phyloP scores from a whole-genome alignment of 2,329 filamentous ascomycete species.

The Stachybotrys chartarum region DNA sequence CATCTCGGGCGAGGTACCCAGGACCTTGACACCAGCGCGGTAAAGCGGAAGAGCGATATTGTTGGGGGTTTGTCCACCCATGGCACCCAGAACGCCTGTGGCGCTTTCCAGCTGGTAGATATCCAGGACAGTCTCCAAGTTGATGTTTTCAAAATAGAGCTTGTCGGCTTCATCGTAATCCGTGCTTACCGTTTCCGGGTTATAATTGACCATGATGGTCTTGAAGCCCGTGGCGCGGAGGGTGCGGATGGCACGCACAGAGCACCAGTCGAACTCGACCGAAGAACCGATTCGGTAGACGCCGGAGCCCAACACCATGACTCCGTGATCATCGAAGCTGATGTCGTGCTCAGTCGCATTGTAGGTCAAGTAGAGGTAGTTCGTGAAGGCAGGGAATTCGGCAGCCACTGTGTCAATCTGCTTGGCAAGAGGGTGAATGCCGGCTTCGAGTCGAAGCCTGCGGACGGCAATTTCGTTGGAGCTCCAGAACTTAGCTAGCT shows the following conservation, averaged over 20 bases:
- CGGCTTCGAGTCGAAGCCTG: slow-evolving; percentile 73
- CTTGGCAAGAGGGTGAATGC: slow-evolving; percentile 86
- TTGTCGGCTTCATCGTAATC: slow-evolving; percentile 94
- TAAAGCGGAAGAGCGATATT: slow-evolving; percentile 91
- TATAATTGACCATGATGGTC: slow-evolving; percentile 94
- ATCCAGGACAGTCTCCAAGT: slow-evolving; percentile 81
- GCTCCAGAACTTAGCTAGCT: slow-evolving; percentile 88
- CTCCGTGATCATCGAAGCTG: slow-evolving; percentile 76
- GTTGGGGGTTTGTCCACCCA: slow-evolving; percentile 97
- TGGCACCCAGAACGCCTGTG: slow-evolving; percentile 81
- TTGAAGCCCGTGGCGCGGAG: slow-evolving; percentile 78
- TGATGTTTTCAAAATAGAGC: slow-evolving; percentile 95
- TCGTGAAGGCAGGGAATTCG: slow-evolving; percentile 89
- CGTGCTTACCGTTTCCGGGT: slow-evolving; percentile 82
- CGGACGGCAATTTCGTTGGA: slow-evolving; percentile 91
- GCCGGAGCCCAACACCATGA: slow-evolving; percentile 94
- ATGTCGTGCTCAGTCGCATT: slow-evolving; percentile 85
- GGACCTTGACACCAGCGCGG: slow-evolving; percentile 81
- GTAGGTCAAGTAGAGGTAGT: slow-evolving; percentile 96
- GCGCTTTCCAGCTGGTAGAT: slow-evolving; percentile 86
- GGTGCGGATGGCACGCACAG: slow-evolving; percentile 87
- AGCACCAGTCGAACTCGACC: slow-evolving; percentile 99
- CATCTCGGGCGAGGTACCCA: slow-evolving; percentile 97
- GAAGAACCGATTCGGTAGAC: slow-evolving; percentile 97
- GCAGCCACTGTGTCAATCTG: slow-evolving; percentile 98